Percentiles rank a stretch among this genome's conserved stretches.
These are phyloP conservation scores for Taiozyma sp. DNA, from an alignment of 1,139 yeast species.

Conservation along the genomic window DNA sequence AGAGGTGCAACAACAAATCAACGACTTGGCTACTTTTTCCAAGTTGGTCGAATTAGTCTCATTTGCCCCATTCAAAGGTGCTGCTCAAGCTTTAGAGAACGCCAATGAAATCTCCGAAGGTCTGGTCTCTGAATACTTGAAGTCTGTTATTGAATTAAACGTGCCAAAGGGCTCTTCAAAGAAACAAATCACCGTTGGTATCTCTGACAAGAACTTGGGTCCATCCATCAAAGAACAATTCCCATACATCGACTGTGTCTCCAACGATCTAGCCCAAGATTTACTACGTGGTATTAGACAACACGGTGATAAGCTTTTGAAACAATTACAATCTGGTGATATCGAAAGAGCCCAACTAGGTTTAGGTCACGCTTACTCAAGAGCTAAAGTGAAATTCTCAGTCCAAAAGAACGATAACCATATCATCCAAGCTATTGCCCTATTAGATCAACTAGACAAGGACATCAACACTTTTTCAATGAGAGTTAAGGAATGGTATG, in stretches of 20 bases:
- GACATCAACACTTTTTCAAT: constrained; percentile 96
- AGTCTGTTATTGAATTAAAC: constrained; percentile 83
- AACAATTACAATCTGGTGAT: constrained; percentile 92
- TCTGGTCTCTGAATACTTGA: constrained; percentile 86
- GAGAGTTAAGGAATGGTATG: constrained; percentile 99
- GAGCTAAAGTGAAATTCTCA: constrained; percentile 97
- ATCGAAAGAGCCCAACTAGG: constrained; percentile 98
- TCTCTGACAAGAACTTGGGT: constrained; percentile 93
- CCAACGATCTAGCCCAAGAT: constrained; percentile 92
- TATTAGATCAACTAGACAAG: constrained; percentile 93
- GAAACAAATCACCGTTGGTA: constrained; percentile 70
- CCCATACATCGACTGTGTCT: constrained; percentile 84
- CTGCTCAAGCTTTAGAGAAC: constrained; percentile 97
- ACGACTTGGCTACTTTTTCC: constrained; percentile 83
- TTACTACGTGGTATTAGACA: constrained; percentile 91
- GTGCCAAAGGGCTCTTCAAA: constrained; percentile 80
- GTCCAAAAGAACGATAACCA: constrained; percentile 98
- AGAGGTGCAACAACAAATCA: constrained; percentile 91
- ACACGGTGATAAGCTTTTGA: constrained; percentile 83
- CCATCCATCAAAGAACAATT: constrained; percentile 90
- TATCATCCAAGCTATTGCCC: constrained; percentile 96
- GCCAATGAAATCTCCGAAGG: constrained; percentile 99
- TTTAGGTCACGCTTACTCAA: constrained; percentile 97
- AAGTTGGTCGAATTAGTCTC: constrained; percentile 91
- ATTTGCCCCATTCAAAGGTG: constrained; percentile 98